Conservation (phyloP, 2,329 filamentous ascomycete species). For the Zelopaecilomyces penicillatus region DNA sequence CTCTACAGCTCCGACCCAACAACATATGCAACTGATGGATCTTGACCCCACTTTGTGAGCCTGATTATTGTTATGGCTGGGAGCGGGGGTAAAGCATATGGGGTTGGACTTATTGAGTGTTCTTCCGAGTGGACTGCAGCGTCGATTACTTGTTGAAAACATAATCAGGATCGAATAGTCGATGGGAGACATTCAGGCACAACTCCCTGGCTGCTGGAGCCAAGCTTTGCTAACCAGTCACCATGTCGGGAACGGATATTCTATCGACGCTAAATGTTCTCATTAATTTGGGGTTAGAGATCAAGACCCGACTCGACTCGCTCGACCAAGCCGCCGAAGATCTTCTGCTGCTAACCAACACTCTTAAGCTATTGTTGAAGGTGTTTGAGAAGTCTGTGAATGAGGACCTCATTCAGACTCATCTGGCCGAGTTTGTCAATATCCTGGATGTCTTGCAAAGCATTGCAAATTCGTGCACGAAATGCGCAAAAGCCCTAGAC, state of each 20-base stretch:
- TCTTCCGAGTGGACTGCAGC: too few relatives aligned
- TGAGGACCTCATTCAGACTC: conserved; percentile 7
- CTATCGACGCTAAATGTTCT: conserved; percentile 8
- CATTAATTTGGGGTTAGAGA: conserved; percentile 10
- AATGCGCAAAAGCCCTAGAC: conserved; percentile 10
- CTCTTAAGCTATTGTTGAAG: conserved; percentile 7
- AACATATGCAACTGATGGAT: too few relatives aligned
- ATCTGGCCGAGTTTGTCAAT: conserved; percentile 9
- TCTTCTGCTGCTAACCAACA: conserved; percentile 9
- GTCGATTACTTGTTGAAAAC: too few relatives aligned
- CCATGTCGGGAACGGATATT: conserved; percentile 8
- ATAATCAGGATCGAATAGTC: too few relatives aligned
- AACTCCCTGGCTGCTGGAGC: neutral
- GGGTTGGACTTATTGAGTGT: too few relatives aligned
- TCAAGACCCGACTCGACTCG: conserved; percentile 9
- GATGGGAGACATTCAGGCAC: neutral
- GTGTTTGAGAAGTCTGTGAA: conserved; percentile 9
- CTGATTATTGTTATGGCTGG: too few relatives aligned
- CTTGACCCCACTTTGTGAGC: too few relatives aligned
- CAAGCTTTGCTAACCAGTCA: conserved; percentile 2
- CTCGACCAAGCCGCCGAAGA: conserved; percentile 10
- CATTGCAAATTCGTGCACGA: conserved; percentile 9
- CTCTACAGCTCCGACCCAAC: too few relatives aligned
- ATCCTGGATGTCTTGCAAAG: conserved; percentile 10
- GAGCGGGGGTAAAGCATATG: too few relatives aligned